These are phyloP conservation scores for Hanseniaspora guilliermondii DNA, from an alignment of 805 yeast species.

Conservation along the genomic window DNA sequence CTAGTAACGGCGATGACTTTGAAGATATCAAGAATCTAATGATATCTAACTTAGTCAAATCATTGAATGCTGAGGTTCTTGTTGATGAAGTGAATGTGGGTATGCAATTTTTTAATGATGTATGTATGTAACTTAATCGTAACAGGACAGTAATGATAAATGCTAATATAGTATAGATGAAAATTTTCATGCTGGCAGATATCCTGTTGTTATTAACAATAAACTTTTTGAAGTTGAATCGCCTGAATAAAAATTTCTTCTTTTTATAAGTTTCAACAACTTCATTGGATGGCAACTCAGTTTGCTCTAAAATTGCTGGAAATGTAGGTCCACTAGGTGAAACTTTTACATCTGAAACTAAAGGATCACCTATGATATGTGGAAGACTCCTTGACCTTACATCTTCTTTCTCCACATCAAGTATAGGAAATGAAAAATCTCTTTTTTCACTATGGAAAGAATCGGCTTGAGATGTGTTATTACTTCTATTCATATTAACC, in stretches of 20 bases:
- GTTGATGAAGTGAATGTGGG: background rate
- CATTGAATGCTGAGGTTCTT: background rate
- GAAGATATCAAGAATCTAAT: background rate
- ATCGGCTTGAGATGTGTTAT: background rate
- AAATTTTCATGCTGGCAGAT: background rate
- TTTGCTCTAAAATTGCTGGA: background rate
- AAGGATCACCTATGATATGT: background rate
- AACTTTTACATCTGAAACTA: background rate
- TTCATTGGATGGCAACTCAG: background rate
- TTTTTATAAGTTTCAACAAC: background rate
- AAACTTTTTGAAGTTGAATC: background rate
- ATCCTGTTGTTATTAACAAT: background rate
- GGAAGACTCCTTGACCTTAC: constrained; percentile 1
- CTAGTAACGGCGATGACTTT: background rate
- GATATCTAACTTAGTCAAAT: background rate
- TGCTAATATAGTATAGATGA: background rate
- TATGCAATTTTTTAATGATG: background rate
- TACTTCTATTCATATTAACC: background rate
- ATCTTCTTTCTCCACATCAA: background rate
- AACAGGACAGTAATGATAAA: background rate
- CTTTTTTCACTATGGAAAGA: constrained; percentile 1
- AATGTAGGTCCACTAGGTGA: constrained; percentile 1
- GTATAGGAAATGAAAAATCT: background rate
- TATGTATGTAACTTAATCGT: background rate
- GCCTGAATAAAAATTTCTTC: background rate